These are phyloP conservation scores for Spathaspora gorwiae DNA, from an alignment of 805 yeast genomes.

Conservation along the genomic window DNA sequence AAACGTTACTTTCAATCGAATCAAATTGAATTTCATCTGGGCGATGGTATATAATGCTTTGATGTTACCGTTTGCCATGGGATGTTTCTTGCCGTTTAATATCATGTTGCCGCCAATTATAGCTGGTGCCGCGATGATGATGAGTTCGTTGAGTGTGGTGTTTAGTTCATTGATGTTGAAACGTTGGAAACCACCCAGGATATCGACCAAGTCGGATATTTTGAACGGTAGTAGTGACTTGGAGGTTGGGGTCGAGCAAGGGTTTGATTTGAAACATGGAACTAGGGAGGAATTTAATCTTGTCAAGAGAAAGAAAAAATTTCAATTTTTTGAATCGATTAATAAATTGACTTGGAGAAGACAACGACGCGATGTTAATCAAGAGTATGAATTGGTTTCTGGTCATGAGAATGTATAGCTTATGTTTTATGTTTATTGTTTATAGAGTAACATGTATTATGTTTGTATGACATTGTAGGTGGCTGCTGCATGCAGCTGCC, in stretches of 20 bases:
- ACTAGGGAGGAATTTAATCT: conserved; percentile 21
- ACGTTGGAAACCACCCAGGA: conserved; percentile 48
- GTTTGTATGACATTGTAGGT: too few species aligned
- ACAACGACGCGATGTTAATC: not conserved
- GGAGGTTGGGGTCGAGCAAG: conserved; percentile 1
- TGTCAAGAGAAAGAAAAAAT: conserved; percentile 2
- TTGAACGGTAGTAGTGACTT: conserved; percentile 1
- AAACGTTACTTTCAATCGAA: conserved; percentile 61
- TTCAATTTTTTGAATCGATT: not conserved
- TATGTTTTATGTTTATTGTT: too few species aligned
- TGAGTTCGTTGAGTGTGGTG: conserved; percentile 87
- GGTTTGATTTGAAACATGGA: conserved; percentile 22
- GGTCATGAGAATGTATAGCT: not conserved
- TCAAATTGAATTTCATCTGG: conserved; percentile 80
- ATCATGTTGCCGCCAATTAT: conserved; percentile 78
- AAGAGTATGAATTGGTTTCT: conserved; percentile 7
- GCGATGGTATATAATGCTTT: conserved; percentile 78
- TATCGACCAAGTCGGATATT: conserved; percentile 7
- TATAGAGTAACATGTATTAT: too few species aligned
- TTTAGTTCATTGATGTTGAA: conserved; percentile 70
- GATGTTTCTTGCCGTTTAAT: conserved; percentile 73
- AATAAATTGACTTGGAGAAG: not conserved
- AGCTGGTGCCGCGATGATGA: conserved; percentile 91
- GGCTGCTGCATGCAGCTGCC: too few species aligned
- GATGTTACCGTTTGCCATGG: conserved; percentile 94